Percentiles rank a stretch among this genome's conserved stretches.
Conservation (phyloP, 1,139 yeast genomes). For the Yarrowia galli region DNA sequence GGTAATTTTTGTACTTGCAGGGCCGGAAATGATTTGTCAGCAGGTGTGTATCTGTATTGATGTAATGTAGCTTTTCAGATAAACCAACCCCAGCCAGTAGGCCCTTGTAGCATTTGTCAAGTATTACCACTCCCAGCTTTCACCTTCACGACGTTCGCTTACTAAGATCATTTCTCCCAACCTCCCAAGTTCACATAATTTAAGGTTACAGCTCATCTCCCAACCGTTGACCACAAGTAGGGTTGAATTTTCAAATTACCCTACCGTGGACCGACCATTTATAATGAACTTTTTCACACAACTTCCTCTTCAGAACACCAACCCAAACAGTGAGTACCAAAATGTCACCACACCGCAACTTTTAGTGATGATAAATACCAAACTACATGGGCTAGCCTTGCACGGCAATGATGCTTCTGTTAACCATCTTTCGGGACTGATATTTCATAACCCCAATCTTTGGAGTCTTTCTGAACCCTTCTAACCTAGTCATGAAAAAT, state of each 20-base stretch:
- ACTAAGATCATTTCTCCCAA: background rate
- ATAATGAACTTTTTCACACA: background rate
- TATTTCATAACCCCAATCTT: background rate
- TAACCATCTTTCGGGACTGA: constrained; percentile 39
- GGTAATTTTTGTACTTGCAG: no score
- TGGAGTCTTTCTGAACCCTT: background rate
- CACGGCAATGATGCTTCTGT: constrained; percentile 37
- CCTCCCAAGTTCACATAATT: background rate
- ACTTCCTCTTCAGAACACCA: constrained; percentile 8
- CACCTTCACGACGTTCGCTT: no score
- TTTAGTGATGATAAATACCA: constrained; percentile 28
- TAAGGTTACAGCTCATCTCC: constrained; percentile 3
- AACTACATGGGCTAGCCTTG: constrained; percentile 36
- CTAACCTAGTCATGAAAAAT: constrained; percentile 14
- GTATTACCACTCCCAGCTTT: background rate
- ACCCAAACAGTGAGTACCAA: constrained; percentile 25
- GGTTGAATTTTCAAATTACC: constrained; percentile 12
- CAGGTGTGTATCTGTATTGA: no score
- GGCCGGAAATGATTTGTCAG: no score
- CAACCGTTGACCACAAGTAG: background rate
- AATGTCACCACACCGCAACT: background rate
- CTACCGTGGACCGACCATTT: constrained; percentile 10
- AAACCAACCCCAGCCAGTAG: no score
- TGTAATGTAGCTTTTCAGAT: no score
- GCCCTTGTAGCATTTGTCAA: no score